Conservation (phyloP, 495 filamentous ascomycete species). For the Xylaria castorea region DNA sequence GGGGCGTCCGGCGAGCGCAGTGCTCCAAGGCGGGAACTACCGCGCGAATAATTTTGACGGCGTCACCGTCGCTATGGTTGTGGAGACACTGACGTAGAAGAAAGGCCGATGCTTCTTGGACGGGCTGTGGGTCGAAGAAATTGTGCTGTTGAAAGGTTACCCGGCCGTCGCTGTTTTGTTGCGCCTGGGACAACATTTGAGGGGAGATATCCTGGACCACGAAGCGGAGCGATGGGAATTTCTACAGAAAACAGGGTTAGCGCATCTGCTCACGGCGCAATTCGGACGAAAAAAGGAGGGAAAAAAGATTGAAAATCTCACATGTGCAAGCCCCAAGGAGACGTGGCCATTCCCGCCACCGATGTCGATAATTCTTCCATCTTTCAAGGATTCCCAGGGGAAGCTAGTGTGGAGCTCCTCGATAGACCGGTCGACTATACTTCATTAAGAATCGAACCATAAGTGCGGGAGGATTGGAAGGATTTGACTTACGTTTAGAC, state of each 20-base stretch:
- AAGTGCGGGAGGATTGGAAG: neutral
- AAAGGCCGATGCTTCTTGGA: constrained; percentile 34
- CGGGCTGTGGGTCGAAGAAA: constrained; percentile 43
- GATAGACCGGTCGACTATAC: constrained; percentile 5
- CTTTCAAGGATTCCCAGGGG: constrained; percentile 32
- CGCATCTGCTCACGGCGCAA: neutral
- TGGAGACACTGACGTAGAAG: constrained; percentile 41
- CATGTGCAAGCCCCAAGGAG: constrained; percentile 27
- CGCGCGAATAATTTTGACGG: constrained; percentile 31
- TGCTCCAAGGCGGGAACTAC: constrained; percentile 39
- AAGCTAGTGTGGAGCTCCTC: constrained; percentile 31
- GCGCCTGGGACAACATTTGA: constrained; percentile 34
- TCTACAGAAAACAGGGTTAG: constrained; percentile 24
- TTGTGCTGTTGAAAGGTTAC: constrained; percentile 36
- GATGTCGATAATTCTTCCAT: constrained; percentile 35
- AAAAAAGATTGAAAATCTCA: constrained; percentile 21
- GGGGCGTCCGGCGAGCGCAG: constrained; percentile 32
- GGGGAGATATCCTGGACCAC: constrained; percentile 34
- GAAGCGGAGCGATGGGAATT: constrained; percentile 31
- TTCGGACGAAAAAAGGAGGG: neutral
- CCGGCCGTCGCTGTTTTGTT: constrained; percentile 23
- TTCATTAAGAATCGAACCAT: neutral
- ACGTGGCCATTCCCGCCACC: constrained; percentile 34
- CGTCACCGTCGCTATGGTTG: constrained; percentile 36
- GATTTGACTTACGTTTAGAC: constrained; percentile 5